These are phyloP conservation scores for Dendrothele bispora DNA, from an alignment of 768 basidiomycete species.

Conservation along the genomic window DNA sequence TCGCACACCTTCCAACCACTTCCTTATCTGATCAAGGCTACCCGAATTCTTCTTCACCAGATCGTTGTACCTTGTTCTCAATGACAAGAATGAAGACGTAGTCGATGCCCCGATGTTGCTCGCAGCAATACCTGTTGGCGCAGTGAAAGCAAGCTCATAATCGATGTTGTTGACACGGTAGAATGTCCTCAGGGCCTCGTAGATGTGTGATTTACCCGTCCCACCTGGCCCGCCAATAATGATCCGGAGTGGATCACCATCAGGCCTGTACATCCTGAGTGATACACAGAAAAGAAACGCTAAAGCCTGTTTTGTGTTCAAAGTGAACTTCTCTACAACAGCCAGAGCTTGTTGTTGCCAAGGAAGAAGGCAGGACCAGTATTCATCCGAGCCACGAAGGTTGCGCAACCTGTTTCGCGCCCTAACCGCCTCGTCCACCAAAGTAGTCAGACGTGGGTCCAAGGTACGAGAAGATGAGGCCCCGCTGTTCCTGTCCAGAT, in stretches of 20 bases:
- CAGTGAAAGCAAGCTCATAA: not conserved
- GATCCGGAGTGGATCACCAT: slow-evolving; percentile 4
- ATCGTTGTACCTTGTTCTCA: not conserved
- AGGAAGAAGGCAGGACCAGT: not conserved
- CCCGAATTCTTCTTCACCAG: not conserved
- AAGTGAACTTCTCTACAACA: not conserved
- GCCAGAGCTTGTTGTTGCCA: not conserved
- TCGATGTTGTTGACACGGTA: not conserved
- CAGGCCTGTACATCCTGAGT: not conserved
- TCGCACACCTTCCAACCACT: not conserved
- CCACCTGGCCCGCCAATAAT: slow-evolving; percentile 14
- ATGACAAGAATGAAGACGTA: not conserved
- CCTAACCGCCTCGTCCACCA: no score
- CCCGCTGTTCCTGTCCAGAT: no score
- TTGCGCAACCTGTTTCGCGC: no score
- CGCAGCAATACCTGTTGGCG: not conserved
- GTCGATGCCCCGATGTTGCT: not conserved
- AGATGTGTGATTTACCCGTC: slow-evolving; percentile 15
- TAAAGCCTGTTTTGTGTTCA: slow-evolving; percentile 8
- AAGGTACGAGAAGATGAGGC: no score
- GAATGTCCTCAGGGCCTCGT: slow-evolving; percentile 6
- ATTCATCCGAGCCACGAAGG: no score
- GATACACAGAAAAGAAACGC: slow-evolving; percentile 5
- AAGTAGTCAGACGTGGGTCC: no score
- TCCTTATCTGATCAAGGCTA: not conserved